phyloP scores from a whole-genome alignment of 129 eudicot genomes.

The Flaveria linearis region DNA sequence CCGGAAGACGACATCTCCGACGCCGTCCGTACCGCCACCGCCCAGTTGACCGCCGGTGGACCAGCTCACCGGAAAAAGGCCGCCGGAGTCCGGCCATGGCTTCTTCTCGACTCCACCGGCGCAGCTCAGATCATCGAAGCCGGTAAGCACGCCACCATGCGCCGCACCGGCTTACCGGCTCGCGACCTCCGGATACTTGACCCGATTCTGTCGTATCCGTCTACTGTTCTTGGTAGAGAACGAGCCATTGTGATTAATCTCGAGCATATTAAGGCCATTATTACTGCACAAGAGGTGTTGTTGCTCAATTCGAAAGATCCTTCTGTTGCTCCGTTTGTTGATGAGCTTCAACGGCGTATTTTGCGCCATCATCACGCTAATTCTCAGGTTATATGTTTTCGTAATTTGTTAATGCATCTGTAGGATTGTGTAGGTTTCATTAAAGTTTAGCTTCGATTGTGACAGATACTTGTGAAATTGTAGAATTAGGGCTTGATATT shows the following conservation, averaged over 20 bases:
- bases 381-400: conserved; percentile 48
- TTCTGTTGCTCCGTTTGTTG: conserved; percentile 64
- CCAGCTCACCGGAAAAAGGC: conserved; percentile 58
- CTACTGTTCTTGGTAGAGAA: conserved; percentile 73
- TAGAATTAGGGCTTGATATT: conserved; percentile 1
- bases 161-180: conserved; percentile 88
- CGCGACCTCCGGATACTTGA: conserved; percentile 93
- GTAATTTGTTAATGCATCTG: neutral
- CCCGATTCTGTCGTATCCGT: conserved; percentile 81
- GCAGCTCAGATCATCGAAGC: conserved; percentile 43
- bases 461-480: neutral
- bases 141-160: conserved; percentile 91
- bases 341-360: conserved; percentile 68
- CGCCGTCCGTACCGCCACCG: conserved; percentile 22
- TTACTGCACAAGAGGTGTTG: conserved; percentile 44
- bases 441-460: neutral
- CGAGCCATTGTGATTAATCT: conserved; percentile 42
- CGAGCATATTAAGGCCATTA: conserved; percentile 46
- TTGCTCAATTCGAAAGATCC: conserved; percentile 43
- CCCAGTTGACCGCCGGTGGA: conserved; percentile 23
- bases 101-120: conserved; percentile 38
- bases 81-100: conserved; percentile 61
- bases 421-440: too few relatives aligned
- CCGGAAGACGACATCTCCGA: conserved; percentile 33
- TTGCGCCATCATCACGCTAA: conserved; percentile 65